phyloP scores from a whole-genome alignment of 1,284 basidiomycete species.

The Moesziomyces globuligerus region DNA sequence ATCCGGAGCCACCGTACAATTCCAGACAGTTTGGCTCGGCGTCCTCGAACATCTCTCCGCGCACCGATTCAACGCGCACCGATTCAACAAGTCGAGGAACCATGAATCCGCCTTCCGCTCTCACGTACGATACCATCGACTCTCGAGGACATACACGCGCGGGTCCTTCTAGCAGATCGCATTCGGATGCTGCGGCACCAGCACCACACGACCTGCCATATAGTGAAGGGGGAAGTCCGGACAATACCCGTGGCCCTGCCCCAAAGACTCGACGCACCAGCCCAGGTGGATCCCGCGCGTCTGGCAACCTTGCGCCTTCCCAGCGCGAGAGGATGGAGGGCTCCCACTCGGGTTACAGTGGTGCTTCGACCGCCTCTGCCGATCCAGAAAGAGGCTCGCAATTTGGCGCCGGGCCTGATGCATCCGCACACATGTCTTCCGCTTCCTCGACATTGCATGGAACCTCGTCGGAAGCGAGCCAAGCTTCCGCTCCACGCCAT shows the following conservation, averaged over 20 bases:
- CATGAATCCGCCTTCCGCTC: conserved; percentile 19
- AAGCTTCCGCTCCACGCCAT: too few species aligned
- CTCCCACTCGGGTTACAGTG: neutral
- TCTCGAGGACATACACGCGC: conserved; percentile 10
- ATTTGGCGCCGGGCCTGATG: too few species aligned
- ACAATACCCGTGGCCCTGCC: conserved; percentile 29
- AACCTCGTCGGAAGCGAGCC: too few species aligned
- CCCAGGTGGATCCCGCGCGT: conserved; percentile 45
- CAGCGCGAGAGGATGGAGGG: conserved; percentile 1
- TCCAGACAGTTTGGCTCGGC: neutral
- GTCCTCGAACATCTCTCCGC: conserved; percentile 5
- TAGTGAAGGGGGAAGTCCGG: conserved; percentile 18
- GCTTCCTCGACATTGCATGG: too few species aligned
- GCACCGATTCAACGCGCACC: conserved; percentile 1
- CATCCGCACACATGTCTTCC: too few species aligned
- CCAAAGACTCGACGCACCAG: conserved; percentile 43
- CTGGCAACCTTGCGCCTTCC: conserved; percentile 19
- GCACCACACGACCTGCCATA: conserved; percentile 6
- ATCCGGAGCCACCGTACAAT: conserved; percentile 1
- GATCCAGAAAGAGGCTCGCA: conserved; percentile 5
- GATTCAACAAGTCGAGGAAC: too few species aligned
- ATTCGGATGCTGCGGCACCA: conserved; percentile 1
- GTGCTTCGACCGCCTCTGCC: conserved; percentile 3
- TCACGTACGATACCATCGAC: conserved; percentile 7
- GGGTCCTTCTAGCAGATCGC: conserved; percentile 6